phyloP scores from a whole-genome alignment of 805 yeast genomes.

The Starmera pachycereana region DNA sequence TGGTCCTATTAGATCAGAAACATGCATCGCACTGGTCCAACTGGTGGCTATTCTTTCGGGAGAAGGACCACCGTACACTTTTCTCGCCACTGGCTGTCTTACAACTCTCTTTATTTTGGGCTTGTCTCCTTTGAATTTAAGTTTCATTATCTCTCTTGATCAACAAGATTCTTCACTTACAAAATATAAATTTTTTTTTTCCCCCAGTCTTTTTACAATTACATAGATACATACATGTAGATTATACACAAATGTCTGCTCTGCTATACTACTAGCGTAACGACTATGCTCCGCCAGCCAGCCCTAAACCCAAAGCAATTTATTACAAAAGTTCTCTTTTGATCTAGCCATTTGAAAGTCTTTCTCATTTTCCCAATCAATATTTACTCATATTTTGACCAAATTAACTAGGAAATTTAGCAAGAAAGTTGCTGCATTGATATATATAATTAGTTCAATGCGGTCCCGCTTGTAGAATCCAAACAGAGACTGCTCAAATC shows the following conservation, averaged over 20 bases:
- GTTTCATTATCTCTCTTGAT: slow-evolving; percentile 23
- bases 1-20: slow-evolving; percentile 24
- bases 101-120: slow-evolving; percentile 9
- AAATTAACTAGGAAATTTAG: too few species aligned
- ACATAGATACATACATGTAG: neutral
- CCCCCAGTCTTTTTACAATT: too few species aligned
- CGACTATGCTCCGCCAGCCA: slow-evolving; percentile 1
- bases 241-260: neutral
- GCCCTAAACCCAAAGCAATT: slow-evolving; percentile 2
- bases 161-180: too few species aligned
- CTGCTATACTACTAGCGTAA: slow-evolving; percentile 3
- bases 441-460: too few species aligned
- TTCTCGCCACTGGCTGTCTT: slow-evolving; percentile 1
- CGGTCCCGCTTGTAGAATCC: too few species aligned
- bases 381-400: too few species aligned
- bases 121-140: slow-evolving; percentile 27
- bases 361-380: too few species aligned
- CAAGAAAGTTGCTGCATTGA: too few species aligned
- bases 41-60: slow-evolving; percentile 5
- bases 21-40: slow-evolving; percentile 18
- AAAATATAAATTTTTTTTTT: too few species aligned
- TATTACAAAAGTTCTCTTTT: too few species aligned
- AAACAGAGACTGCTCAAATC: too few species aligned
- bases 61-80: slow-evolving; percentile 1
- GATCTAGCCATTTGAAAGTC: too few species aligned